A percentile compares a stretch with the other conserved stretches of the same genome.
Conservation (phyloP, 148 eudicot species). For the Chenopodium formosanum region DNA sequence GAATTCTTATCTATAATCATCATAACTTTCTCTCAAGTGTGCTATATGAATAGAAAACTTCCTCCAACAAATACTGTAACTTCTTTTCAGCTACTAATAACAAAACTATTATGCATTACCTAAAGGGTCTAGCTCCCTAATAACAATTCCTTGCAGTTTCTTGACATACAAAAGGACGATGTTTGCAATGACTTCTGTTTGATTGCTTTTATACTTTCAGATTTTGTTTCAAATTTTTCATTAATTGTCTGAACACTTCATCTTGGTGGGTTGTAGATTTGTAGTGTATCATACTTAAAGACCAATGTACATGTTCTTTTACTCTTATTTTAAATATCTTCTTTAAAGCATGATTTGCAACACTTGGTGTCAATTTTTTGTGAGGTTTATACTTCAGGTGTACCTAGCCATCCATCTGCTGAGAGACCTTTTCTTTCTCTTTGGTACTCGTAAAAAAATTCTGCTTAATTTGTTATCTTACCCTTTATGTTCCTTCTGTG, state of each 20-base stretch:
- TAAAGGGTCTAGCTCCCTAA: too few species aligned
- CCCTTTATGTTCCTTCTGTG: conserved; percentile 23
- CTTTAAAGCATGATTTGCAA: neutral
- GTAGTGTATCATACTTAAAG: neutral
- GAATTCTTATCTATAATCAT: too few species aligned
- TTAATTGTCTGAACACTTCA: conserved; percentile 6
- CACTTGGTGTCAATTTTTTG: neutral
- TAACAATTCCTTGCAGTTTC: neutral
- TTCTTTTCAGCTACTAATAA: too few species aligned
- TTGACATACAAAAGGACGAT: neutral
- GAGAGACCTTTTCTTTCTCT: neutral
- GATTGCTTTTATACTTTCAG: neutral
- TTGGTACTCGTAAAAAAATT: neutral
- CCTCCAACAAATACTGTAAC: too few species aligned
- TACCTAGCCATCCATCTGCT: neutral
- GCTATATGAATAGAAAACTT: too few species aligned
- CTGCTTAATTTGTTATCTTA: conserved; percentile 8
- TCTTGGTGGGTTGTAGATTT: neutral
- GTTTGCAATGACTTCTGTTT: neutral
- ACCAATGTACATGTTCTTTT: neutral
- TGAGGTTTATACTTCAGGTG: neutral
- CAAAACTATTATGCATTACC: too few species aligned
- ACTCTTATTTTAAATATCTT: neutral
- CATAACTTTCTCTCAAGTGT: too few species aligned
- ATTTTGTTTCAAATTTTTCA: neutral